phyloP scores from a whole-genome alignment of 768 basidiomycete species.

The Porpolomopsis calyptriformis region DNA sequence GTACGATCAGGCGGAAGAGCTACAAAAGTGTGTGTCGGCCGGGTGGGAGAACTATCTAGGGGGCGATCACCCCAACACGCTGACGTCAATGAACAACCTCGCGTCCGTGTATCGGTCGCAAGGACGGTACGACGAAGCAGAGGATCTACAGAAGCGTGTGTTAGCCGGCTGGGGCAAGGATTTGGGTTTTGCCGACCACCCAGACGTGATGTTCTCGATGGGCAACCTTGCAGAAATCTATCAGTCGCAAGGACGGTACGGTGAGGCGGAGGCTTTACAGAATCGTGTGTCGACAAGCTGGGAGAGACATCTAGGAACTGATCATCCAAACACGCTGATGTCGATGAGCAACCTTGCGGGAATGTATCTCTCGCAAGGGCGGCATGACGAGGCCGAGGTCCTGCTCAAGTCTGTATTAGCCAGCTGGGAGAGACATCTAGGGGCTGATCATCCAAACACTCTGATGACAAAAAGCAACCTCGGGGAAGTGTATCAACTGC shows the following conservation, averaged over 20 bases:
- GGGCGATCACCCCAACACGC: background rate
- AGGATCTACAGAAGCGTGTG: background rate
- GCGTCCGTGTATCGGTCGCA: background rate
- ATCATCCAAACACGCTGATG: background rate
- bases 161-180: background rate
- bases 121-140: background rate
- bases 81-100: background rate
- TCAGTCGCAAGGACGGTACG: background rate
- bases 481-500: background rate
- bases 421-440: background rate
- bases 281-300: background rate
- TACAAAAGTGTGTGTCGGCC: background rate
- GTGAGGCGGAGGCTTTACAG: constrained; percentile 1
- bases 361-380: background rate
- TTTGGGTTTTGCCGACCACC: background rate
- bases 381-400: background rate
- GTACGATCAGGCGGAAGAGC: background rate
- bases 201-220: background rate
- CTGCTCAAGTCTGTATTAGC: background rate
- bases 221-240: background rate
- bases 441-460: background rate
- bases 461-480: background rate
- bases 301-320: background rate
- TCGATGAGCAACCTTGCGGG: background rate
- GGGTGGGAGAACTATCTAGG: background rate